Base-by-base conservation (phyloP, 495 filamentous ascomycete genomes). In the Cenococcum geophilum region DNA sequence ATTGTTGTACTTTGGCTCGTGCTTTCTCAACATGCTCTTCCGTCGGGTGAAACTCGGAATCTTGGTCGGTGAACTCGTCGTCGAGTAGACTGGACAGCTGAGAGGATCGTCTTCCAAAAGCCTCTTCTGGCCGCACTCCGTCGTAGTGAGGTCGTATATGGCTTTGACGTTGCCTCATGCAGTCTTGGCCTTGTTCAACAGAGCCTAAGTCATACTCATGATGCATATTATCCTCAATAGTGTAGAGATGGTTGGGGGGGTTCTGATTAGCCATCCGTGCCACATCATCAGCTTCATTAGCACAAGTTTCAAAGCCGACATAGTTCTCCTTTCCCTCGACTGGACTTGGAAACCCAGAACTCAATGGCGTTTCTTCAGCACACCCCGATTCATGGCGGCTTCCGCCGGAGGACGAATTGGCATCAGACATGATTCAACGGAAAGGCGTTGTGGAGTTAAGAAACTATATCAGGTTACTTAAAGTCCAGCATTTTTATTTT, bases 1-100 rank as follows among this genome's bases (percentile, higher is more conserved):
- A 52, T 23, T 52, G 49, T 32, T 52, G 49, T 16, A 52, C 49
- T 27, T 52, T 52, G 10, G 49, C 49, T 22, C 49, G 21, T 8
- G 49, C 49, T 2, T 25, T 25, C 25, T 52, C 16, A 18, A 45
- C 40, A 45, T 45, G 40, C 18, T 52, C 49, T 23, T 52, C 49
- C 14, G 49, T 27, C 6, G 21, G 49, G 49, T 52, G 22, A 32
- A 32, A 23, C 40, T 45, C 40, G 40, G 16, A 6, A 27, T 52
- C 49, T 52, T 5, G 49, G 1, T 52, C 49, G 21, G 8, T 23
- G 20, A 52, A 52, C 5, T 27, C 49, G 14, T 51, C 48, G n/a
- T 52, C 49, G 6, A 32, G 23, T 20, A 52, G 25, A 32, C 20
- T 52, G 25, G 49, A 52, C 3, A 52, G 12, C 5, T 52, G 21